Evolutionary conservation across 345 rosid species (phyloP).

Genomic region (Pistacia integerrima): DNA sequence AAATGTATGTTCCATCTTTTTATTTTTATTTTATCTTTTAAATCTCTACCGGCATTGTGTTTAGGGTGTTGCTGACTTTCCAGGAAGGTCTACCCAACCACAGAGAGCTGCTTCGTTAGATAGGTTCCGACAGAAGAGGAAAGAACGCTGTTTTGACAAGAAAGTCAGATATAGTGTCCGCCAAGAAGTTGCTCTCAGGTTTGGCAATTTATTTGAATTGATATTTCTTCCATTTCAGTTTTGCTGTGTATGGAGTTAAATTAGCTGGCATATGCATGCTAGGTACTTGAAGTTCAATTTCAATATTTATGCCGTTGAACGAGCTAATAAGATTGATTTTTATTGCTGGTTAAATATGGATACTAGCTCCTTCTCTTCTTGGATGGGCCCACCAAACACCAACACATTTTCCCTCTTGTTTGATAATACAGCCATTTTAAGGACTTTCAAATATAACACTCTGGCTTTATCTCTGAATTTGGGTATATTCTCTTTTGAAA

Average conservation of each 20-base stretch:
- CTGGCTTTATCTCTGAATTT: too few species aligned
- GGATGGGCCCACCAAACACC: background rate
- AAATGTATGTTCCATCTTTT: conserved; percentile 5
- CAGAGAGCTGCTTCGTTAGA: conserved; percentile 84
- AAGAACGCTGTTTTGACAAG: conserved; percentile 89
- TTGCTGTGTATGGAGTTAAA: background rate
- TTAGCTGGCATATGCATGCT: conserved; percentile 2
- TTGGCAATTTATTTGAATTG: conserved; percentile 13
- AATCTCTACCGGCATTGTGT: conserved; percentile 11
- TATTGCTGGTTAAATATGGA: background rate
- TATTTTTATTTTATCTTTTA: conserved; percentile 8
- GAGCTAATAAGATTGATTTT: background rate
- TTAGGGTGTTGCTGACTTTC: conserved; percentile 62
- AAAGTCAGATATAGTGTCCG: conserved; percentile 95
- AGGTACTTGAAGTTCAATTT: background rate
- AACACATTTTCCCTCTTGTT: too few species aligned
- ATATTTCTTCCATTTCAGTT: background rate
- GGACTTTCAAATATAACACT: too few species aligned
- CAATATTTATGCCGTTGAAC: background rate
- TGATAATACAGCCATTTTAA: too few species aligned
- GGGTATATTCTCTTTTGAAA: too few species aligned
- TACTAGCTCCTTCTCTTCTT: background rate
- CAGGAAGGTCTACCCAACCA: conserved; percentile 67
- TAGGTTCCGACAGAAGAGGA: conserved; percentile 93
- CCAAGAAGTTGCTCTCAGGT: conserved; percentile 98